Evolutionary conservation across 441 rosid species (phyloP).

Genomic region (Populus hybrid): DNA sequence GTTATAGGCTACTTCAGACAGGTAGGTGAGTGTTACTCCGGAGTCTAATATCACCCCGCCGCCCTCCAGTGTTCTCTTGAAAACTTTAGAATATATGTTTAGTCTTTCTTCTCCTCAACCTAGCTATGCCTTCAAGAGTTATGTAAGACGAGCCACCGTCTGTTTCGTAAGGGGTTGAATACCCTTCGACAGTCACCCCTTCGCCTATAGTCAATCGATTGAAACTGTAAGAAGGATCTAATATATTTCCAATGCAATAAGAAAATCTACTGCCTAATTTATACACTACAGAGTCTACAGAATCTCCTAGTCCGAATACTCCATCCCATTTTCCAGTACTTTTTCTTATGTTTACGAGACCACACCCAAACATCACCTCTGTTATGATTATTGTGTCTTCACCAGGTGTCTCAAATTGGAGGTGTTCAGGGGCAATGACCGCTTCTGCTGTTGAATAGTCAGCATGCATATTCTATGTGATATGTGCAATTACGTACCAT

Average conservation of each 20-base stretch:
- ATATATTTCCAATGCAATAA: slow-evolving; percentile 47
- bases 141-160: slow-evolving; percentile 35
- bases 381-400: slow-evolving; percentile 25
- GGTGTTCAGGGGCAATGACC: slow-evolving; percentile 33
- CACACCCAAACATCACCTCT: slow-evolving; percentile 38
- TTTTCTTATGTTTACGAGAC: slow-evolving; percentile 27
- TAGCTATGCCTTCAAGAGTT: slow-evolving; percentile 37
- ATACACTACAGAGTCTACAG: slow-evolving; percentile 28
- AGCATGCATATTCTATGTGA: slow-evolving; percentile 15
- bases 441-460: slow-evolving; percentile 26
- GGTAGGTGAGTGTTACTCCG: too few relatives aligned
- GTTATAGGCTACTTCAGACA: too few relatives aligned
- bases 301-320: slow-evolving; percentile 40
- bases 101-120: slow-evolving; percentile 38
- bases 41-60: too few relatives aligned
- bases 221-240: slow-evolving; percentile 30
- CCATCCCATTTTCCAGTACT: slow-evolving; percentile 28
- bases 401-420: slow-evolving; percentile 39
- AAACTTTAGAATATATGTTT: slow-evolving; percentile 28
- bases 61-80: slow-evolving; percentile 5
- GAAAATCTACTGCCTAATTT: slow-evolving; percentile 32
- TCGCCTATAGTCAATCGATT: slow-evolving; percentile 41
- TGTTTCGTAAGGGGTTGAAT: slow-evolving; percentile 40
- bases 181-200: slow-evolving; percentile 38
- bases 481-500: too few relatives aligned